phyloP scores from a whole-genome alignment of 2,329 filamentous ascomycete genomes.

The Myriangium duriaei region DNA sequence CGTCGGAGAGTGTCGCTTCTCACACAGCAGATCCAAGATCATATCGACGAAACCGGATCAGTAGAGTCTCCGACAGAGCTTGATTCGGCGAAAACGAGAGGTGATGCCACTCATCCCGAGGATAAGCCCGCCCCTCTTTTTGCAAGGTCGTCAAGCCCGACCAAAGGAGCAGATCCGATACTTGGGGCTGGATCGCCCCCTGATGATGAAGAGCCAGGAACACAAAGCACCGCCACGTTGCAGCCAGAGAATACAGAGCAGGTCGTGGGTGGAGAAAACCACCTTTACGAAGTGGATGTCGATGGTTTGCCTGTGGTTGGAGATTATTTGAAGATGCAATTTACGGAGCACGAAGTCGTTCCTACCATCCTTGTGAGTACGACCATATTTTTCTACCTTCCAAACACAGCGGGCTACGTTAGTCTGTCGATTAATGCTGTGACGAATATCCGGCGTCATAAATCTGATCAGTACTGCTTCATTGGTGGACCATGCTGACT shows the following conservation, averaged over 20 bases:
- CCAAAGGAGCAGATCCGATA: conserved; percentile 8
- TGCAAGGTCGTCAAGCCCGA: conserved; percentile 26
- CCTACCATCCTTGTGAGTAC: conserved; percentile 78
- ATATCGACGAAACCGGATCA: conserved; percentile 17
- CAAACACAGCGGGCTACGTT: no score
- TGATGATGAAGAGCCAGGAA: conserved; percentile 11
- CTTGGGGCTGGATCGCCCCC: conserved; percentile 5
- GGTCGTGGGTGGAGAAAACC: conserved; percentile 8
- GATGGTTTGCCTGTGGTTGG: conserved; percentile 73
- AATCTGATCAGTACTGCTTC: no score
- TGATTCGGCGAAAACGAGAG: not conserved
- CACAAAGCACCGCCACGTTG: conserved; percentile 13
- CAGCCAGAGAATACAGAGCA: conserved; percentile 10
- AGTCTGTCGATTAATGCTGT: no score
- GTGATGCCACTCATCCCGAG: conserved; percentile 36
- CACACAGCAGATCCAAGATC: conserved; percentile 27
- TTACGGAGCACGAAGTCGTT: conserved; percentile 87
- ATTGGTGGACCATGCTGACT: not conserved
- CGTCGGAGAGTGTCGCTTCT: conserved; percentile 26
- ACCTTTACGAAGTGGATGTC: conserved; percentile 42
- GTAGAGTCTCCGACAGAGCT: conserved; percentile 12
- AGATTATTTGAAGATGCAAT: conserved; percentile 89
- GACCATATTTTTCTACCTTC: not conserved
- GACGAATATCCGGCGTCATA: no score
- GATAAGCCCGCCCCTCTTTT: conserved; percentile 59